Evolutionary conservation across 441 rosid genomes (phyloP), one percentile per base, ranked within the genome.

Genomic region (Capsella rubella): DNA sequence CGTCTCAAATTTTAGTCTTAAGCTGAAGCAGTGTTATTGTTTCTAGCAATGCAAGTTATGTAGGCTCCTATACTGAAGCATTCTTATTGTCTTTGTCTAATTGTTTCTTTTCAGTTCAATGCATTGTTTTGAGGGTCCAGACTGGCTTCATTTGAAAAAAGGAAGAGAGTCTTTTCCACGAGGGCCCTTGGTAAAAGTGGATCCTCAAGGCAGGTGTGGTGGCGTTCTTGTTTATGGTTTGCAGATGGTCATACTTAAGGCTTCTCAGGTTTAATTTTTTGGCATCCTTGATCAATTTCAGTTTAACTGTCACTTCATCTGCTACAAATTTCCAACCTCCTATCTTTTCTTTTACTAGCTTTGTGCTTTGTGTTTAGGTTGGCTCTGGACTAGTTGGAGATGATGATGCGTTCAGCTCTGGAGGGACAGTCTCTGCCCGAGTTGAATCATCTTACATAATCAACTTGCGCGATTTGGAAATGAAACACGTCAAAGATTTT

Each of bases 131-230:
- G 99, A 96, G 83, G 93, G 97, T 78, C 92, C 97, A 14, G 90
- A 96, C 57, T 96, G 99, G 98, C 85, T 87, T 82, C 87, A 93
- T 85, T 73, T 96, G 86, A 93, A 89, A 85, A 90, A 96, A 79
- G 98, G 97, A 72, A 86, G 97, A 83, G 99, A 89, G 79, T 87
- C 91, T 62, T 96, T 96, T 85, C 85, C 97, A 21, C 82, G 88
- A 77, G 97, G 96, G 25, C 97, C 98, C 3, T 72, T 84, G 79
- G 90, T 88, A 63, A 90, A 89, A 82, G 92, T 87, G 81, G 98
- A 96, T 87, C 99, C 99, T 69, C 98, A 93, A 84, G 99, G 99
- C 79, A 91, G 99, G 85, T 96, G 99, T 60, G 88, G 92, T 8
- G 90, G 96, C 43, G 87, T 87, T 83, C 99, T 96, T 84, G 85